phyloP scores from a whole-genome alignment of 1,139 yeast genomes.

The Blastobotrys elegans region DNA sequence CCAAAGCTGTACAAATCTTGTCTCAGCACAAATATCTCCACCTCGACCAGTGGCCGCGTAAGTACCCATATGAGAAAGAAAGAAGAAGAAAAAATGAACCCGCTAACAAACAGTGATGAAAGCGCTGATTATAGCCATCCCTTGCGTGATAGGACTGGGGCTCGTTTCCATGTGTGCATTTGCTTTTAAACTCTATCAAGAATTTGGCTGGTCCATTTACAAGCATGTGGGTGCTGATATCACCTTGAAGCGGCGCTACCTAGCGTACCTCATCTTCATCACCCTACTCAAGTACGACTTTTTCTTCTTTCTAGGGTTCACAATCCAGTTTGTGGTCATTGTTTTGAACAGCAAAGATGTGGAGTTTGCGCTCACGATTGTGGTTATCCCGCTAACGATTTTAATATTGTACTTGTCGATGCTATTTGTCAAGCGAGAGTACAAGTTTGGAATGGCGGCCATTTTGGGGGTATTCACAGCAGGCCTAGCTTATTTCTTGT shows the following conservation, averaged over 20 bases:
- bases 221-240: conserved; percentile 50
- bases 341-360: conserved; percentile 42
- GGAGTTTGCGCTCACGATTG: conserved; percentile 48
- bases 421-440: conserved; percentile 41
- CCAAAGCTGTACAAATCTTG: conserved; percentile 29
- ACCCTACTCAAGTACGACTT: conserved; percentile 44
- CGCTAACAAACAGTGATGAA: conserved; percentile 19
- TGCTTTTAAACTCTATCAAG: conserved; percentile 38
- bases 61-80: neutral
- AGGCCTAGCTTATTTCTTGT: conserved; percentile 48
- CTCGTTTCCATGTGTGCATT: conserved; percentile 36
- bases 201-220: conserved; percentile 48
- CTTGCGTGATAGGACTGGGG: conserved; percentile 43
- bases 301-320: conserved; percentile 50
- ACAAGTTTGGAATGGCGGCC: conserved; percentile 30
- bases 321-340: conserved; percentile 49
- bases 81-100: neutral
- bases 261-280: conserved; percentile 37
- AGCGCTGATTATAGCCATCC: conserved; percentile 45
- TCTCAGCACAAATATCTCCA: conserved; percentile 32
- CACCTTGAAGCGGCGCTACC: conserved; percentile 39
- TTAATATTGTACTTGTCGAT: conserved; percentile 40
- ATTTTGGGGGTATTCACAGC: conserved; percentile 38
- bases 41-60: conserved; percentile 28
- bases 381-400: conserved; percentile 47